Evolutionary conservation across 805 yeast genomes (phyloP).

Genomic region (Myxozyma neotropica): DNA sequence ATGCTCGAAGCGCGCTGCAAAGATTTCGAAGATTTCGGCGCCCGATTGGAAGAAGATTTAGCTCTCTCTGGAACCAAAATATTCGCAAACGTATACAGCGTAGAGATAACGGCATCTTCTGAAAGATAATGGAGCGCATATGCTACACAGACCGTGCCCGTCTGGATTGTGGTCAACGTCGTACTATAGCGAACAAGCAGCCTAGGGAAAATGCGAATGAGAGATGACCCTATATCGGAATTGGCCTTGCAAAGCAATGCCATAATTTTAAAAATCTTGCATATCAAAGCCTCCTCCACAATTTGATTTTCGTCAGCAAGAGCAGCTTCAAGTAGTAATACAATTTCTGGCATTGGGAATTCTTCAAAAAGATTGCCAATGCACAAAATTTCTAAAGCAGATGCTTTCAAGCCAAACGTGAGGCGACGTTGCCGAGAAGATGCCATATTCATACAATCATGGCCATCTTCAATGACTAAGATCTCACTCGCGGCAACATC

Average conservation of each 20-base stretch:
- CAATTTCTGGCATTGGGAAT: constrained; percentile 50
- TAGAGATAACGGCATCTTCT: constrained; percentile 80
- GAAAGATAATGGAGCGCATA: constrained; percentile 66
- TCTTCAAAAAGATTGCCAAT: constrained; percentile 55
- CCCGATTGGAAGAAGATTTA: background rate
- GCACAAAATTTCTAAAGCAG: constrained; percentile 62
- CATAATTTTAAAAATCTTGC: constrained; percentile 56
- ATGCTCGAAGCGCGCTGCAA: constrained; percentile 22
- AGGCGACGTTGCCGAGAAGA: constrained; percentile 52
- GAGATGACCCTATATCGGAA: constrained; percentile 39
- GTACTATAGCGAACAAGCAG: constrained; percentile 55
- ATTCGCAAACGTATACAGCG: constrained; percentile 82
- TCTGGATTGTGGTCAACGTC: constrained; percentile 50
- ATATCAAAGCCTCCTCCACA: constrained; percentile 55
- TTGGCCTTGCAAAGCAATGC: constrained; percentile 51
- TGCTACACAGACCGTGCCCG: constrained; percentile 62
- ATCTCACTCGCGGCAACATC: constrained; percentile 45
- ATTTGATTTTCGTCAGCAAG: constrained; percentile 57
- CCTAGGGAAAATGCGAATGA: constrained; percentile 47
- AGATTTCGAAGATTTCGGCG: background rate
- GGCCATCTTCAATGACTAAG: constrained; percentile 58
- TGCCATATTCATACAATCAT: constrained; percentile 56
- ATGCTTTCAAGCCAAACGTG: constrained; percentile 58
- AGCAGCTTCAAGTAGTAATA: constrained; percentile 53
- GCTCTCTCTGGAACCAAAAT: constrained; percentile 49